Percentiles rank a stretch among this genome's conserved stretches.
phyloP scores from a whole-genome alignment of 805 yeast species.

The Hanseniaspora clermontiae region DNA sequence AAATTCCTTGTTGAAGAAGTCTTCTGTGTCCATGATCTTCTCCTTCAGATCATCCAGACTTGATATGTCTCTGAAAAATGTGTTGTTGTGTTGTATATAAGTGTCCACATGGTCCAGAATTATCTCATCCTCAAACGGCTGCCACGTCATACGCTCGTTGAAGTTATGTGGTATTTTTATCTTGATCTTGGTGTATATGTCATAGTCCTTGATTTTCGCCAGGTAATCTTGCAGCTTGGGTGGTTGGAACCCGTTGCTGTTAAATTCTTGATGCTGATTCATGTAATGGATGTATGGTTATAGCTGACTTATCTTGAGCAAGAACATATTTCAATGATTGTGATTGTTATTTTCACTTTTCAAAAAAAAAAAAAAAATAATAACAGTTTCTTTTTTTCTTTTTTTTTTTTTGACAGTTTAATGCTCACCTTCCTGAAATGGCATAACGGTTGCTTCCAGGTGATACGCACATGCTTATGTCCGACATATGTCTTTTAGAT shows the following conservation, averaged over 20 bases:
- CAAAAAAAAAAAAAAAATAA: neutral
- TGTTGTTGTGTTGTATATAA: neutral
- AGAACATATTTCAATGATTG: too few species aligned
- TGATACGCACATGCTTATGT: too few species aligned
- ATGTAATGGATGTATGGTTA: neutral
- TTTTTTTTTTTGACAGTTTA: too few species aligned
- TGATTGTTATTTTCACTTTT: too few species aligned
- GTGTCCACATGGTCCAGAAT: neutral
- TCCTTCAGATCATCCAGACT: neutral
- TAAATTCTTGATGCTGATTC: neutral
- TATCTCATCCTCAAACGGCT: constrained; percentile 11
- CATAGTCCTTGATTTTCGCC: neutral
- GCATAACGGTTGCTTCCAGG: too few species aligned
- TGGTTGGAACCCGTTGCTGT: neutral
- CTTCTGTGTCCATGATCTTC: neutral
- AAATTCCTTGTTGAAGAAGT: constrained; percentile 6
- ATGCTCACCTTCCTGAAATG: too few species aligned
- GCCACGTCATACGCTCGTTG: constrained; percentile 11
- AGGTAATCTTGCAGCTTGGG: constrained; percentile 10
- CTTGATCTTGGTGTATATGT: neutral
- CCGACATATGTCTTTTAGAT: too few species aligned
- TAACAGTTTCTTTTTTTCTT: too few species aligned
- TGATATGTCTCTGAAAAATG: neutral
- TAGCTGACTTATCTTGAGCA: too few species aligned
- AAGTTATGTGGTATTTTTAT: constrained; percentile 7